These are phyloP conservation scores for Biscutella auriculata DNA, from an alignment of 441 rosid species.

Conservation along the genomic window DNA sequence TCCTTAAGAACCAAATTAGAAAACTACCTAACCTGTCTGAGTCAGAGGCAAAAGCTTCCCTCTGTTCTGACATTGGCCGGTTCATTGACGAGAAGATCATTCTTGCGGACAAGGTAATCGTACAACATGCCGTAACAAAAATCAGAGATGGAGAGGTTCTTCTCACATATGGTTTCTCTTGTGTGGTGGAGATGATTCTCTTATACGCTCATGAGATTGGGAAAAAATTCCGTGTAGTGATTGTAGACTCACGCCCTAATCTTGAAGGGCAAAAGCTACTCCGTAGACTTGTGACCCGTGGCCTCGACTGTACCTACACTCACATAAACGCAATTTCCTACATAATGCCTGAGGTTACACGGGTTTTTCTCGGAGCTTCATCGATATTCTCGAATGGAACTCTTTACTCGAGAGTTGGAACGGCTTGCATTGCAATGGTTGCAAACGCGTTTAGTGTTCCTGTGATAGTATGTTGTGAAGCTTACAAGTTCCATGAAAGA, in stretches of 20 bases:
- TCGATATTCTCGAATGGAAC: constrained; percentile 58
- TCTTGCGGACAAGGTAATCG: constrained; percentile 54
- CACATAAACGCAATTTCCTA: constrained; percentile 56
- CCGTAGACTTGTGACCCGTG: constrained; percentile 37
- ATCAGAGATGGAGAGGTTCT: constrained; percentile 66
- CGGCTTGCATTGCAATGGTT: constrained; percentile 58
- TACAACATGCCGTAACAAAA: constrained; percentile 44
- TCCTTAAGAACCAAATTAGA: constrained; percentile 46
- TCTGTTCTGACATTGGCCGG: constrained; percentile 45
- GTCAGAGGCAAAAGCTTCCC: constrained; percentile 45
- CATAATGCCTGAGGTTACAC: constrained; percentile 47
- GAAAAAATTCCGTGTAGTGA: constrained; percentile 43
- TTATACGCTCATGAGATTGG: constrained; percentile 48
- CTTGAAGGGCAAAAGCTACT: constrained; percentile 54
- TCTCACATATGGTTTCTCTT: constrained; percentile 53
- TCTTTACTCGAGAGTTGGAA: constrained; percentile 51
- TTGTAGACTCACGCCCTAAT: constrained; percentile 49
- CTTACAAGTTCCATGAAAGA: constrained; percentile 65
- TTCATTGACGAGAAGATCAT: constrained; percentile 58
- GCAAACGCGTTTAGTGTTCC: constrained; percentile 51
- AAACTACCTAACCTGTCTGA: constrained; percentile 40
- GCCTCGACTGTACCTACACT: constrained; percentile 53
- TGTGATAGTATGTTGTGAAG: constrained; percentile 60
- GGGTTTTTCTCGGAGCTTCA: constrained; percentile 54
- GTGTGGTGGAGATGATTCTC: constrained; percentile 61